Conservation (phyloP, 2,329 filamentous ascomycete species). For the Aspergillus sp. region DNA sequence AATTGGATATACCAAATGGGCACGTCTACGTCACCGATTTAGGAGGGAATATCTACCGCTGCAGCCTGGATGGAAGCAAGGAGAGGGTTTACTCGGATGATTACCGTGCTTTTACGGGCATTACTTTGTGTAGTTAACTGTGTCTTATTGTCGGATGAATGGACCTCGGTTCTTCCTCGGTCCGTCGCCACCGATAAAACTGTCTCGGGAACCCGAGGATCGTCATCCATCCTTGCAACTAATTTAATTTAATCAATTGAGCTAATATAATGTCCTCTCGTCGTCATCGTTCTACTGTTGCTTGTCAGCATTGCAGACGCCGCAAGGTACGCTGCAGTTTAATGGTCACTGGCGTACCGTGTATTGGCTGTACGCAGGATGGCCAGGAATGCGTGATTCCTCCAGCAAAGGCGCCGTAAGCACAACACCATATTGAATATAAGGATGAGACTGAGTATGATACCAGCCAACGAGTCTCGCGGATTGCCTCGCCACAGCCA, state of each 20-base stretch:
- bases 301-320: constrained; percentile 12
- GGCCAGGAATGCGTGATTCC: constrained; percentile 20
- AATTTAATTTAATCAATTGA: constrained; percentile 1
- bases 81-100: constrained; percentile 9
- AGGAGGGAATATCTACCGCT: constrained; percentile 22
- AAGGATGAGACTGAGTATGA: too few species aligned
- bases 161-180: too few species aligned
- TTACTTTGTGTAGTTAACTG: neutral
- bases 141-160: too few species aligned
- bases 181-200: too few species aligned
- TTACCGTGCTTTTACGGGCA: constrained; percentile 15
- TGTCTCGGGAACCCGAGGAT: too few species aligned
- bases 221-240: too few species aligned
- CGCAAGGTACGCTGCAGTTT: constrained; percentile 24
- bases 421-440: too few species aligned
- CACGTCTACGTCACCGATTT: constrained; percentile 24
- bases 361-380: constrained; percentile 25
- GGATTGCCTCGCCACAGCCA: too few species aligned
- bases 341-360: constrained; percentile 21
- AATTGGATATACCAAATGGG: constrained; percentile 21
- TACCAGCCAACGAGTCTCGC: too few species aligned
- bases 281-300: constrained; percentile 11
- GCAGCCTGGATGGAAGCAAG: constrained; percentile 14
- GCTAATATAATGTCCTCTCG: constrained; percentile 5
- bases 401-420: too few species aligned